Conservation (phyloP, 306 rosid species). For the Malus domestica region ASM211411v1 NC_041803.1:10151001-10151500, state of each 20-base stretch:
- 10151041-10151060: not conserved
- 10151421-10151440: conserved; percentile 72
- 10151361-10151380: not conserved
- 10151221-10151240: not conserved
- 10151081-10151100: not conserved
- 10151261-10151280: not conserved
- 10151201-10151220: not conserved
- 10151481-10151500: conserved; percentile 60
- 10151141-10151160: not conserved
- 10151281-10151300: not conserved
- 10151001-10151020: not conserved
- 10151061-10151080: not conserved
- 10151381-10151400: conserved; percentile 15
- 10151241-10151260: not conserved
- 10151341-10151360: not conserved
- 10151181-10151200: not conserved
- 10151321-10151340: not conserved
- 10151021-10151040: not conserved
- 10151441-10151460: conserved; percentile 61
- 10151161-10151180: not conserved
- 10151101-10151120: not conserved
- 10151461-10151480: conserved; percentile 67
- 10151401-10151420: conserved; percentile 71
- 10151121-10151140: not conserved
- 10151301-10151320: not conserved